phyloP scores from a whole-genome alignment of 306 rosid genomes.

The Ceratonia siliqua region DNA sequence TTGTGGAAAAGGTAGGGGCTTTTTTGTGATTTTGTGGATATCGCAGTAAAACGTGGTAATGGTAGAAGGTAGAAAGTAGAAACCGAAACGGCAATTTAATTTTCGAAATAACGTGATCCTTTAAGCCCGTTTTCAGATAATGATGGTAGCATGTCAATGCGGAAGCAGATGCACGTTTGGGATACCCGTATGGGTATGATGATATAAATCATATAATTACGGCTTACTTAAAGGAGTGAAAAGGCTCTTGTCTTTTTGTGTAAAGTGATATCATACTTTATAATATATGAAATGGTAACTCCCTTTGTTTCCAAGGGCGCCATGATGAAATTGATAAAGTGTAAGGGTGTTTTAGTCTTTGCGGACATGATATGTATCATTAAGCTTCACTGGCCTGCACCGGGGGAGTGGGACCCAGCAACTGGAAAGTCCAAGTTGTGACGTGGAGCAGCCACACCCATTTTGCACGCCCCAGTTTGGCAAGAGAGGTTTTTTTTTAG shows the following conservation, averaged over 20 bases:
- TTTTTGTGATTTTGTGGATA: neutral
- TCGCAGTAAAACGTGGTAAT: no score
- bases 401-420: constrained; percentile 29
- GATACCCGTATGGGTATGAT: neutral
- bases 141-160: neutral
- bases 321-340: constrained; percentile 8
- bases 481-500: constrained; percentile 4
- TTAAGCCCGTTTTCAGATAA: neutral
- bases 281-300: neutral
- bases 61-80: neutral
- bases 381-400: constrained; percentile 33
- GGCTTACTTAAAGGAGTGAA: constrained; percentile 24
- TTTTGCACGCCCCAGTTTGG: neutral
- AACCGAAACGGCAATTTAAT: neutral
- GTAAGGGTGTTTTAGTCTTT: constrained; percentile 12
- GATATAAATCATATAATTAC: neutral
- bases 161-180: constrained; percentile 9
- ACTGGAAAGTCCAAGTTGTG: constrained; percentile 29
- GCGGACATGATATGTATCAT: neutral
- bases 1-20: neutral
- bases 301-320: neutral
- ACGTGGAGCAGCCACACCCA: constrained; percentile 14
- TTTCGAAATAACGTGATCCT: neutral
- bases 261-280: neutral
- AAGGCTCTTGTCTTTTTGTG: constrained; percentile 20